Evolutionary conservation across 768 basidiomycete species (phyloP), one percentile per base, ranked within the genome.

Genomic region (Hericium rajendrae): DNA sequence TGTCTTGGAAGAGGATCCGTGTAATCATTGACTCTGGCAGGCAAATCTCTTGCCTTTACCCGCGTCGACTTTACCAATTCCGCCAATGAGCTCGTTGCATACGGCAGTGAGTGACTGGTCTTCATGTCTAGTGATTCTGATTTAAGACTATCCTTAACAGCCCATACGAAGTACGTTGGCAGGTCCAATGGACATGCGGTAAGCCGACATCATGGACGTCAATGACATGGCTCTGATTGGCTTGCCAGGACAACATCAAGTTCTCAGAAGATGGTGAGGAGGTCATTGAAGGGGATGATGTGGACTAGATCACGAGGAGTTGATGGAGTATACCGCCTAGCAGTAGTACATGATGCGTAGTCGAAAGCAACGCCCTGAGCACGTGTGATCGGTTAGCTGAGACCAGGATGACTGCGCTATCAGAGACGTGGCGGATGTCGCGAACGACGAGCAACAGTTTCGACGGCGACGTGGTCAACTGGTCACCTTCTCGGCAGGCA

Each of bases 101-200:
- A 90, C 65, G 90, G 90, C 61, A 81, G 90, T 91, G 65, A 65
- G 86, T 61, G 11, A 15, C 9, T 2, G 3, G 32, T 74, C 28
- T 20, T 24, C 51, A 58, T 20, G 13, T 57, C 24, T 8, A 8
- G 15, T 26, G 49, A 37, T 38, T 38, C 18, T 39, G 2, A 16
- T 32, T 43, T 20, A 18, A 57, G 37, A 61, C n/a, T 43, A 40
- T 60, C 38, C 55, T 53, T 22, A 51, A 1, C 58, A 92, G 90
- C 85, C 59, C 91, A 92, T 64, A 93, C 91, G 8, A 93, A 93
- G 68, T 92, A 89, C 61, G 73, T 92, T 57, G 89, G 88, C 13
- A 88, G 80, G 67, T 88, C 86, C 10, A 67, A 69, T 2, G 73
- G 72, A 9, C 74, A 76, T 52, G 63, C 71, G 59, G 78, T 80